Evolutionary conservation across 202 grass and related monocot genomes (phyloP).

Genomic region (Panicum hallii): DNA sequence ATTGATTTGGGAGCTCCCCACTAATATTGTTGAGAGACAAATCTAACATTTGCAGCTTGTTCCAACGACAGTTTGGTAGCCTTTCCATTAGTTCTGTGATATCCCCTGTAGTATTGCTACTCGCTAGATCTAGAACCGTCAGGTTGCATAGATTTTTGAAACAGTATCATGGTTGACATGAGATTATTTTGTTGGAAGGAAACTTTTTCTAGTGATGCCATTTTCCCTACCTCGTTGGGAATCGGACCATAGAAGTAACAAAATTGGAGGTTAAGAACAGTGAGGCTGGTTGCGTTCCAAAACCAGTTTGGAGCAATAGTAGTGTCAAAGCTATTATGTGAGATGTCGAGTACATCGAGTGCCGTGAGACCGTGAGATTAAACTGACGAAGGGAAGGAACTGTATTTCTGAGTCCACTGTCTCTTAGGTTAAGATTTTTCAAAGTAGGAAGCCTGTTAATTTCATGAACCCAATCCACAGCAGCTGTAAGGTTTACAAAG

Average conservation of each 20-base stretch:
- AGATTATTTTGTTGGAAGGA: background rate
- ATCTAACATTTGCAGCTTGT: slow-evolving; percentile 31
- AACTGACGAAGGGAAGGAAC: slow-evolving; percentile 14
- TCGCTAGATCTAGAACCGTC: background rate
- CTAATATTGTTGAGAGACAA: background rate
- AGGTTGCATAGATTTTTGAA: slow-evolving; percentile 38
- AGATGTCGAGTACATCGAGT: slow-evolving; percentile 32
- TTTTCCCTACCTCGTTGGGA: slow-evolving; percentile 21
- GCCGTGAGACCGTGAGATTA: slow-evolving; percentile 55
- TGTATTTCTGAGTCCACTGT: background rate
- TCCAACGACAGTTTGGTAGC: slow-evolving; percentile 32
- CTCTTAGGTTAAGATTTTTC: background rate
- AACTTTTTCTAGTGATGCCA: slow-evolving; percentile 40
- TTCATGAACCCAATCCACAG: slow-evolving; percentile 33
- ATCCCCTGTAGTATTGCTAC: background rate
- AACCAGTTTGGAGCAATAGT: slow-evolving; percentile 27
- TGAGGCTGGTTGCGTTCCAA: slow-evolving; percentile 24
- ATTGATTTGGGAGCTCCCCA: slow-evolving; percentile 24
- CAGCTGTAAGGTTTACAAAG: background rate
- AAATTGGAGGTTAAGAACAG: background rate
- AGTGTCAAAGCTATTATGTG: background rate
- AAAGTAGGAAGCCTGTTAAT: slow-evolving; percentile 45
- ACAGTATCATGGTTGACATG: slow-evolving; percentile 34
- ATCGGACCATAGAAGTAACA: slow-evolving; percentile 32
- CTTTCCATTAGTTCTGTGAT: slow-evolving; percentile 40